Conservation (phyloP, 371 early-diverging fungal species). For the Circinella umbellata region DNA sequence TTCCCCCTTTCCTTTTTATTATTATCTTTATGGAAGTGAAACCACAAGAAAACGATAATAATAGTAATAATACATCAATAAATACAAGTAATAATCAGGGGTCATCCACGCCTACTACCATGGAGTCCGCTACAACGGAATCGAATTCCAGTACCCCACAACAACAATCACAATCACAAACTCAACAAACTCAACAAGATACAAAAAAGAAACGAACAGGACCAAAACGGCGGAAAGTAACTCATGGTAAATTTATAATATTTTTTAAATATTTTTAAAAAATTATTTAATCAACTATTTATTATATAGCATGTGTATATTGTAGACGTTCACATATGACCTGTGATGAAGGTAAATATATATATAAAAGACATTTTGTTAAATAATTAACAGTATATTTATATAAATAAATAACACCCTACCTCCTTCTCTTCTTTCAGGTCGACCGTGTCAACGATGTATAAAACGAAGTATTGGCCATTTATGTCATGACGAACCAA, state of each 20-base stretch:
- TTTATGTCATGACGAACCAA: constrained; percentile 87
- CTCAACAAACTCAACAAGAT: constrained; percentile 21
- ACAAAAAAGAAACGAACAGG: constrained; percentile 70
- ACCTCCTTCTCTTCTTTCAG: constrained; percentile 32
- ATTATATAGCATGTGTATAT: constrained; percentile 40
- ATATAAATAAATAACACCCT: not conserved
- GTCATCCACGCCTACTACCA: constrained; percentile 5
- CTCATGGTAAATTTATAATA: constrained; percentile 56
- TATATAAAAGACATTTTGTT: too few relatives aligned
- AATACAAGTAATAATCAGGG: constrained; percentile 12
- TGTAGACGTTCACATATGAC: constrained; percentile 90
- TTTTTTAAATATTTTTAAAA: not conserved
- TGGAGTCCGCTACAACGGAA: constrained; percentile 13
- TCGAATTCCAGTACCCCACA: constrained; percentile 21
- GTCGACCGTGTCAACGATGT: constrained; percentile 93
- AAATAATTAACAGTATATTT: too few relatives aligned
- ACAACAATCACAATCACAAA: not conserved
- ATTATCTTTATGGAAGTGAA: constrained; percentile 1
- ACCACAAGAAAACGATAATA: not conserved
- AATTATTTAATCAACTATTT: not conserved
- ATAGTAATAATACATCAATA: not conserved
- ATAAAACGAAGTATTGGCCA: constrained; percentile 92
- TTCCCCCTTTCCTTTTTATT: not conserved
- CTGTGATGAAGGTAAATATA: constrained; percentile 71
- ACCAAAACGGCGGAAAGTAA: constrained; percentile 75